Percentiles rank a stretch among this genome's conserved stretches.
phyloP scores from a whole-genome alignment of 345 rosid species.

The Camelina hispida region DNA sequence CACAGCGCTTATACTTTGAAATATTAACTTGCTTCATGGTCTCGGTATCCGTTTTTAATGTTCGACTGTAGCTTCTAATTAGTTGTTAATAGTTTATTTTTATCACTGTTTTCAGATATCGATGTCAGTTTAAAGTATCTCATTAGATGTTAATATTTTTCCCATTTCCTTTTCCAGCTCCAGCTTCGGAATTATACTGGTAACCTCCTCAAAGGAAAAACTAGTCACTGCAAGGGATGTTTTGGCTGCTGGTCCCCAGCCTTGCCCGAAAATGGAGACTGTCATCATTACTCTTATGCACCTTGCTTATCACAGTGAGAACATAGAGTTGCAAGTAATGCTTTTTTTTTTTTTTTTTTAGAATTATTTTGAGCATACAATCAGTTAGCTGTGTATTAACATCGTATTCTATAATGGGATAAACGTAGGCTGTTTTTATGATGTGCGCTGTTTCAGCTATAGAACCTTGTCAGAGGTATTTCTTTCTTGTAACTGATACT shows the following conservation, averaged over 20 bases:
- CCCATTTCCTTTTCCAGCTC: conserved; percentile 54
- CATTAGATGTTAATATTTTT: conserved; percentile 15
- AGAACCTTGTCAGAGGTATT: conserved; percentile 81
- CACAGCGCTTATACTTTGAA: conserved; percentile 2
- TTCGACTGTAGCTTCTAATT: conserved; percentile 4
- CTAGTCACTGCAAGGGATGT: conserved; percentile 74
- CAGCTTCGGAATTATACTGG: conserved; percentile 74
- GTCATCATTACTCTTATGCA: conserved; percentile 80
- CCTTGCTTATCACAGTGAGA: conserved; percentile 86
- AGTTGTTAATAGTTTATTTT: conserved; percentile 6
- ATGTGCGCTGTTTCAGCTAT: conserved; percentile 79
- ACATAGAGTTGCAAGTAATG: conserved; percentile 80
- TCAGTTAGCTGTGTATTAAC: conserved; percentile 22
- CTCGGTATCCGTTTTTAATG: neutral
- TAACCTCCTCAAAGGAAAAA: conserved; percentile 66
- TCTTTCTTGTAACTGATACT: conserved; percentile 23
- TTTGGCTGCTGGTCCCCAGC: conserved; percentile 77
- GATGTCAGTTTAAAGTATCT: conserved; percentile 13
- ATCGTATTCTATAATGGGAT: conserved; percentile 23
- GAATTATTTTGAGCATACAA: conserved; percentile 7
- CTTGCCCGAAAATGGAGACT: conserved; percentile 72
- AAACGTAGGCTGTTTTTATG: conserved; percentile 87
- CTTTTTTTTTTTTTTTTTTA: conserved; percentile 16
- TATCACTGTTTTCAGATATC: conserved; percentile 8
- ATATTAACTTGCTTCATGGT: neutral